Percentiles rank a stretch among this genome's conserved stretches.
phyloP scores from a whole-genome alignment of 23 red algal genomes.

The Gracilaria domingensis region DNA sequence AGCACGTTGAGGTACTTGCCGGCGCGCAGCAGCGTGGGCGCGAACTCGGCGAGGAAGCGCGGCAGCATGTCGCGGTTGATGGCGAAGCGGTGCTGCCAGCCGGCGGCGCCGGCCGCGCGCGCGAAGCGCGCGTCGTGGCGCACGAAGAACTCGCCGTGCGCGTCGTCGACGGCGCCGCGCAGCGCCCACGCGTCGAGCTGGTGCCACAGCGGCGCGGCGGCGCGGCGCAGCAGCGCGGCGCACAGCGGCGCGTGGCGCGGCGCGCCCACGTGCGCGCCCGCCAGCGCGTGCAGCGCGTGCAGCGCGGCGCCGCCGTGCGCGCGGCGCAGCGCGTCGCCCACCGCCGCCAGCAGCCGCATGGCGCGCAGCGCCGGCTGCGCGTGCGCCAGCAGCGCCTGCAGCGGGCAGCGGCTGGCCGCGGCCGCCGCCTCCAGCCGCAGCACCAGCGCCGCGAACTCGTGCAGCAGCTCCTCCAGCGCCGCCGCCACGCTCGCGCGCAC shows the following conservation, averaged over 20 bases:
- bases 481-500: conserved; percentile 48
- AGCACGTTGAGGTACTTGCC: conserved; percentile 85
- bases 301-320: conserved; percentile 54
- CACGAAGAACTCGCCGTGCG: conserved; percentile 81
- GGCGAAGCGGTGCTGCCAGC: conserved; percentile 66
- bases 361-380: conserved; percentile 47
- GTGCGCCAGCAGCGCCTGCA: conserved; percentile 67
- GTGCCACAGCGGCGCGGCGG: conserved; percentile 48
- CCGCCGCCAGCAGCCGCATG: conserved; percentile 51
- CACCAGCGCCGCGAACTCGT: conserved; percentile 58
- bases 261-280: conserved; percentile 45
- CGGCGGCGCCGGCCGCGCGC: conserved; percentile 26
- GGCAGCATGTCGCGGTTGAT: conserved; percentile 74
- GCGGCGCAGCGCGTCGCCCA: not conserved
- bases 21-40: conserved; percentile 50
- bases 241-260: conserved; percentile 42
- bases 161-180: conserved; percentile 71
- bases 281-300: conserved; percentile 26
- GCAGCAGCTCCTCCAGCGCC: conserved; percentile 45
- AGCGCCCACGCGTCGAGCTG: conserved; percentile 62
- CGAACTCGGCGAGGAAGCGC: conserved; percentile 61
- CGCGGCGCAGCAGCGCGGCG: conserved; percentile 23
- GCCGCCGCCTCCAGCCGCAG: conserved; percentile 51
- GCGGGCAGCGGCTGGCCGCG: not conserved
- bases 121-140: conserved; percentile 50